Base-by-base conservation (phyloP, 2,329 filamentous ascomycete genomes). In the Aspergillus sp. region DNA sequence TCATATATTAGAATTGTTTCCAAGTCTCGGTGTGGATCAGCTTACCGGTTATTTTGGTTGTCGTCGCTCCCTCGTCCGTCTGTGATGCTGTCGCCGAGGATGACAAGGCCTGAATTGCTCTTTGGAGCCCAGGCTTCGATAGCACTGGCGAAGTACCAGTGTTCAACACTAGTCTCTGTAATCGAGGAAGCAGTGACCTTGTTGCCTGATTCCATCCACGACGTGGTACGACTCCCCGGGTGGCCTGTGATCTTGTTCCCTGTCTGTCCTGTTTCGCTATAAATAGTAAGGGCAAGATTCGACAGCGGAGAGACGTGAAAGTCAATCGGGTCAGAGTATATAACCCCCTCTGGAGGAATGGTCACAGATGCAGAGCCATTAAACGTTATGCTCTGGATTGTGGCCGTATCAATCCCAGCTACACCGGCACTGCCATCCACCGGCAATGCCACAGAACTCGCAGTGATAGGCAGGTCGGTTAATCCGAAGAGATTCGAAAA, bases 401-500 rank as follows among this genome's bases (percentile, higher is more conserved):
- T 84, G 0, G 76, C 63, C 0, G 78, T 68, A 57, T 86, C 77
- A 58, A 89, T 83, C 5, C 72, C 74, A 37, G 79, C 76, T 4
- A 77, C 78, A 46, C 83, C 82, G 34, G 81, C 81, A 4, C 73
- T 65, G 6, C 61, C 52, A 9, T 57, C 40, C 0, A n/a, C 42
- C 5, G 87, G 81, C 0, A 86, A 73, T 1, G 84, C 83, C 5
- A 89, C 70, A 0, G 84, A 83, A 1, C 83, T 83, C 2, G 80
- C 79, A 0, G 83, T 85, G 62, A 89, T 83, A 45, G 83, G 79
- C 3, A 89, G 75, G 61, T 85, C 80, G 37, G 80, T 84, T 2
- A 78, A 70, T 2, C 87, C 86, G 62, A 89, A 89, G 0, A 81
- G 83, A 67, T 90, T 89, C 44, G 85, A 87, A 51, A 89, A 77